Evolutionary conservation across 176 grass and related monocot species (phyloP), one percentile per base, ranked within the genome.

Genomic region (Aegilops speltoides): DNA sequence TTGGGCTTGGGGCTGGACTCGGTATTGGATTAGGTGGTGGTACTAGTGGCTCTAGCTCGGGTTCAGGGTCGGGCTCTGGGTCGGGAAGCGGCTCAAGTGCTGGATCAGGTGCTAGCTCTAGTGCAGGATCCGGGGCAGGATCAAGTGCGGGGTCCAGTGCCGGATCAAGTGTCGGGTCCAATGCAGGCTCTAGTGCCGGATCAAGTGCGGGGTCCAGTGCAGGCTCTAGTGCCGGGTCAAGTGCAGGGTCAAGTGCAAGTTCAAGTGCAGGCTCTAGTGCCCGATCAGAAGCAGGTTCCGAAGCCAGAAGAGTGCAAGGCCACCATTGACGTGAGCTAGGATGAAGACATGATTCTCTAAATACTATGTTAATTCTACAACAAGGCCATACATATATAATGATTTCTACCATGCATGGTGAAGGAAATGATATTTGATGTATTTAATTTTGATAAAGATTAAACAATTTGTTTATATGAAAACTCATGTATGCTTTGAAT

Each of bases 1-100:
- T 80, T 48, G 48, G 76, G 2, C 82, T 72, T 26, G 48, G 26
- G 16, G 1, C 37, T 66, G 82, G 82, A 76, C 70, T 84, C 46
- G 56, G 82, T 24, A 1, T 76, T 24, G 71, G 81, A 62, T 62
- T 83, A 83, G 68, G 81, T 19, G 67, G 81, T 10, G 64, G 43
- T 12, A 26, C 20, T 56, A 31, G 59, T 50, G 23, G 19, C 40
- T 68, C 78, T 78, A 84, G 31, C 57, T 79, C 81, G 7, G 37
- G 67, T 52, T 28, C 29, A 29, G n/a, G 34, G 22, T 52, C 82
- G 10, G 48, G 22, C 2, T 40, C 32, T 20, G 13, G 67, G 3
- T 50, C 64, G 0, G 19, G 29, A 36, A 43, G 79, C 31, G 25
- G 63, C 14, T 40, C 81, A 72, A 72, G 81, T 1, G 8, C 14